These are phyloP conservation scores for Saccharomycodes ludwigii DNA, from an alignment of 805 yeast genomes.

Conservation along the genomic window DNA sequence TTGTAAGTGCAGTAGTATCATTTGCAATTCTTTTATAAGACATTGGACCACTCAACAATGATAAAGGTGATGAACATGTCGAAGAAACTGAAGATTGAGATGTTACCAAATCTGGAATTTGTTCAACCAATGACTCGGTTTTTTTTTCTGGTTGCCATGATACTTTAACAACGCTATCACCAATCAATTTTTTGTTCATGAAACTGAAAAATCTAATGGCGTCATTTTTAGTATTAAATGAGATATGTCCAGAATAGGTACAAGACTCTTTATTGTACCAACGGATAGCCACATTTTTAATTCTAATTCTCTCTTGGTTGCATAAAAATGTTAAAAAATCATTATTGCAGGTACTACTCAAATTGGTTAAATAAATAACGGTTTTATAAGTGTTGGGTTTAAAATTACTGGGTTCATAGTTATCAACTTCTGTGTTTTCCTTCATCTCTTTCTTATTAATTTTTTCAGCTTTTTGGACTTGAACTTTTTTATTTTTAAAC, in stretches of 20 bases:
- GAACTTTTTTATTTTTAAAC: slow-evolving; percentile 17
- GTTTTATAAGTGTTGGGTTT: slow-evolving; percentile 8
- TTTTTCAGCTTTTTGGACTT: slow-evolving; percentile 15
- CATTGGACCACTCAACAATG: no score
- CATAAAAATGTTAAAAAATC: slow-evolving; percentile 17
- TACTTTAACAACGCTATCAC: slow-evolving; percentile 16
- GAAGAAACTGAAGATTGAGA: no score
- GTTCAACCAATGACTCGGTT: not conserved
- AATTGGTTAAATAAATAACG: slow-evolving; percentile 14
- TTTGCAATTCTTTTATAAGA: no score
- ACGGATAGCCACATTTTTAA: slow-evolving; percentile 10
- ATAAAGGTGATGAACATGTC: no score
- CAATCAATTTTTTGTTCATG: slow-evolving; percentile 17
- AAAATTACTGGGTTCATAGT: slow-evolving; percentile 1
- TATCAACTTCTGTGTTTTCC: not conserved
- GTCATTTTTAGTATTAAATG: slow-evolving; percentile 13
- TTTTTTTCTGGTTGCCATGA: slow-evolving; percentile 11
- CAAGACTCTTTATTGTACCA: slow-evolving; percentile 11
- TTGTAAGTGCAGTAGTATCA: no score
- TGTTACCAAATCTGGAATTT: slow-evolving; percentile 1
- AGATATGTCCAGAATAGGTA: slow-evolving; percentile 16
- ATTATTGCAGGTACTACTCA: slow-evolving; percentile 19
- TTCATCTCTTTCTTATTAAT: slow-evolving; percentile 3
- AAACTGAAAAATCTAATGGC: slow-evolving; percentile 12
- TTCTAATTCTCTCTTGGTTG: slow-evolving; percentile 15